Evolutionary conservation across 139 green algal species (phyloP).

Genomic region (Parachlorella kessleri): DNA sequence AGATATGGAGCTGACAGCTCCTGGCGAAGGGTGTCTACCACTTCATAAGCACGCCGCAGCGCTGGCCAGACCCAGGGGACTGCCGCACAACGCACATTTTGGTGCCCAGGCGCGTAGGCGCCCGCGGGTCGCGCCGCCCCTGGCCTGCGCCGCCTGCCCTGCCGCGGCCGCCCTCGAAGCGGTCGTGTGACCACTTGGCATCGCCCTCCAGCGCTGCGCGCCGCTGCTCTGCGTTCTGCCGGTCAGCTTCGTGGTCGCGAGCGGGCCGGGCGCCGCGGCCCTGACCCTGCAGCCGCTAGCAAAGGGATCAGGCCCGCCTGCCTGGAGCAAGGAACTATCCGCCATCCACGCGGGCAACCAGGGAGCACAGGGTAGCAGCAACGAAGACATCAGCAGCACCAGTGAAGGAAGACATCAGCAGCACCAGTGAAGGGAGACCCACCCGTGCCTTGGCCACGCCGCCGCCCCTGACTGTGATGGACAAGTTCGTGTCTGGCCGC

Average conservation of each 20-base stretch:
- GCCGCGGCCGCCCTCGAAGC: conserved; percentile 4
- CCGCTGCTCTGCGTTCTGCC: conserved; percentile 1
- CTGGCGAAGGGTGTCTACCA: no score
- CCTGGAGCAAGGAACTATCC: not conserved
- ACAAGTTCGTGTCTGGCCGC: not conserved
- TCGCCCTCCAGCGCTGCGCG: conserved; percentile 13
- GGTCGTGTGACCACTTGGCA: conserved; percentile 46
- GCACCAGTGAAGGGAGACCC: not conserved
- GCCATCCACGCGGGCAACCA: not conserved
- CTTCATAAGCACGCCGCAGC: no score
- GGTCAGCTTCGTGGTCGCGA: not conserved
- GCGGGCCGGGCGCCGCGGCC: not conserved
- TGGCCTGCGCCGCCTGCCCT: no score
- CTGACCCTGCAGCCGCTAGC: not conserved
- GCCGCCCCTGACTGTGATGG: conserved; percentile 40
- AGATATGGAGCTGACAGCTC: no score
- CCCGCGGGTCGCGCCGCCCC: not conserved
- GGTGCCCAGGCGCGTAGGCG: conserved; percentile 17
- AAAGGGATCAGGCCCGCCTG: not conserved
- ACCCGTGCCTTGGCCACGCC: conserved; percentile 27
- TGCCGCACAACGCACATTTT: conserved; percentile 32
- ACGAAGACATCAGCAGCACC: not conserved
- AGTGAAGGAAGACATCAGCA: not conserved
- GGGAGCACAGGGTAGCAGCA: not conserved
- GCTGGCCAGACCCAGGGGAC: no score